phyloP scores from a whole-genome alignment of 2,329 filamentous ascomycete species.

The Sporothrix protearum region DNA sequence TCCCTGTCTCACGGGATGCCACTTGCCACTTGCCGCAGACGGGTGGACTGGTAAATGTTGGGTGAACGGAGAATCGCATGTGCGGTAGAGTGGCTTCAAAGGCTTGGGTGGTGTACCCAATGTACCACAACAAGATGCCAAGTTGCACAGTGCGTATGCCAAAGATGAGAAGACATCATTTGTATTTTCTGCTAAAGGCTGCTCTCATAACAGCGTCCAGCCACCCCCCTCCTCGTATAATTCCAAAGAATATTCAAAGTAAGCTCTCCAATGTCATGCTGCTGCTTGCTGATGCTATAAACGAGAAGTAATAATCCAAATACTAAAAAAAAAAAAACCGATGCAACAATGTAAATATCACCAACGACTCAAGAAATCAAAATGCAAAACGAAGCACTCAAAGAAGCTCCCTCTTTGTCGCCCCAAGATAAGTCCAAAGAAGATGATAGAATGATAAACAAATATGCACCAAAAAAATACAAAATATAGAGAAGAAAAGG shows the following conservation, averaged over 20 bases:
- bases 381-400: neutral
- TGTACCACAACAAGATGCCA: neutral
- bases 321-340: neutral
- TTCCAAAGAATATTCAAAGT: neutral
- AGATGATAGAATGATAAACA: neutral
- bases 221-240: neutral
- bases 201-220: neutral
- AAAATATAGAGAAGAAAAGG: neutral
- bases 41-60: neutral
- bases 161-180: neutral
- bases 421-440: neutral
- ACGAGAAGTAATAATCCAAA: neutral
- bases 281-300: constrained; percentile 16
- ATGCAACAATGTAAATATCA: constrained; percentile 4
- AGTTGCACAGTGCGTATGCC: neutral
- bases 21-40: neutral
- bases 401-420: neutral
- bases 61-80: neutral
- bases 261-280: constrained; percentile 3
- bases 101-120: neutral
- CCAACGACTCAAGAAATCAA: neutral
- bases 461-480: constrained; percentile 25
- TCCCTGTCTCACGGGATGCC: neutral
- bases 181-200: neutral
- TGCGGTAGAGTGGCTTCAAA: neutral